Evolutionary conservation across 2,329 filamentous ascomycete genomes (phyloP), one percentile per base, ranked within the genome.

Genomic region (Seiridium unicorne): DNA sequence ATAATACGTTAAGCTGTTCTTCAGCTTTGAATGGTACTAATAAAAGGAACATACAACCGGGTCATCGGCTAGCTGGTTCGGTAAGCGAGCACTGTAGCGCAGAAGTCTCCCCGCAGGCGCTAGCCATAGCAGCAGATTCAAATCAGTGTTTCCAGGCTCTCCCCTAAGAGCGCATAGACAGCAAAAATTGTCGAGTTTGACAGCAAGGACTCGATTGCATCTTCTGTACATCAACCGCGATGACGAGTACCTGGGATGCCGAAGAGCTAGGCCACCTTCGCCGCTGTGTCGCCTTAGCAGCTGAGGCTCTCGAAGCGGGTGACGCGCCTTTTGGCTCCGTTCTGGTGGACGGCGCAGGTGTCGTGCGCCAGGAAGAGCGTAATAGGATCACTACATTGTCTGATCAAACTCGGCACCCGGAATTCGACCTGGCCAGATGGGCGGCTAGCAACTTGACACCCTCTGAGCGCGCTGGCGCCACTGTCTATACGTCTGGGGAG

Each of bases 241-340:
- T 11, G 13, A 2, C 26, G 13, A 38, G 26, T 31, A n/a, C 3
- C 34, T 13, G 56, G 2, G 40, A 13, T 11, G 26, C 59, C 1
- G 38, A 54, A 7, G 64, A 68, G 8, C 46, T 65, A 4, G 6
- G 46, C 2, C 64, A 67, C 48, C 64, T 68, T 46, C 63, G 62
- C 10, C 66, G 66, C 5, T 65, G 65, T 49, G 68, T 74, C 46
- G 71, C 66, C 3, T 60, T 75, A 0, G 72, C 73, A 0, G 64
- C 65, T 1, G 68, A 74, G 38, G 65, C 67, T 3, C 63, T 65
- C 1, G 65, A 64, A 0, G 61, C 70, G 3, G 70, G 66, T 13
- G 66, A 68, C 49, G 64, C 62, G 8, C 66, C 66, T 26, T 68
- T 68, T 55, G 65, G 66, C 4, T 67, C 65, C 8, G 61, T 68